Evolutionary conservation across 257 asterid genomes (phyloP).

Genomic region (Ilex aquifolium): DNA sequence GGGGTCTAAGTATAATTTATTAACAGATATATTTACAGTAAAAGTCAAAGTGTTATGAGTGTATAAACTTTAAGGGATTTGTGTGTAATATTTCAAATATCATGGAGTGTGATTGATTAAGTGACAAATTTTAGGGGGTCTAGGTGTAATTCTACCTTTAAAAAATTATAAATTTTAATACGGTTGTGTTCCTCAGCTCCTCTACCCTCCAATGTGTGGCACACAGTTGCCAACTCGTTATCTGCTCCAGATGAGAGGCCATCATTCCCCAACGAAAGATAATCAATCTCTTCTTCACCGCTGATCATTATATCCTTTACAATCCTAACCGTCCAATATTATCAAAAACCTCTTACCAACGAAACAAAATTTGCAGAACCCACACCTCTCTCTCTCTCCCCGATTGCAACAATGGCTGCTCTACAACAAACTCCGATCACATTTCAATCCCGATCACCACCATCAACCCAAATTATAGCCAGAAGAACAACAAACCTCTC

Average conservation of each 20-base stretch:
- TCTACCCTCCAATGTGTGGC: too few relatives aligned
- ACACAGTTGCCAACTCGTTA: background rate
- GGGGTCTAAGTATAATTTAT: too few relatives aligned
- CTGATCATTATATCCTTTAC: background rate
- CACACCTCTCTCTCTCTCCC: conserved; percentile 1
- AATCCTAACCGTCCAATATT: background rate
- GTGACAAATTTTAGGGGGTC: too few relatives aligned
- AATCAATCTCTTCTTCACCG: background rate
- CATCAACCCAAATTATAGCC: conserved; percentile 28
- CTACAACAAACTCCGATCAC: conserved; percentile 57
- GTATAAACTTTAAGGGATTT: too few relatives aligned
- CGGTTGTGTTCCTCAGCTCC: too few relatives aligned
- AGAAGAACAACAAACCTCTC: conserved; percentile 26
- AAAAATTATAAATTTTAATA: too few relatives aligned
- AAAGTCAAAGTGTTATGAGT: too few relatives aligned
- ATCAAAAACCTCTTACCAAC: background rate
- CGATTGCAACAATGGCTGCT: conserved; percentile 38
- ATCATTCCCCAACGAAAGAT: background rate
- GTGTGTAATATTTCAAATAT: too few relatives aligned
- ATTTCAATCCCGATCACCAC: conserved; percentile 37
- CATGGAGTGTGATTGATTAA: too few relatives aligned
- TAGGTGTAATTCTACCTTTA: too few relatives aligned
- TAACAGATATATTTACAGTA: too few relatives aligned
- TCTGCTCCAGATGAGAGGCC: background rate
- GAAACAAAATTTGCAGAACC: background rate